These are phyloP conservation scores for Diaporthe destruens DNA, from an alignment of 2,329 filamentous ascomycete species.

Conservation along the genomic window DNA sequence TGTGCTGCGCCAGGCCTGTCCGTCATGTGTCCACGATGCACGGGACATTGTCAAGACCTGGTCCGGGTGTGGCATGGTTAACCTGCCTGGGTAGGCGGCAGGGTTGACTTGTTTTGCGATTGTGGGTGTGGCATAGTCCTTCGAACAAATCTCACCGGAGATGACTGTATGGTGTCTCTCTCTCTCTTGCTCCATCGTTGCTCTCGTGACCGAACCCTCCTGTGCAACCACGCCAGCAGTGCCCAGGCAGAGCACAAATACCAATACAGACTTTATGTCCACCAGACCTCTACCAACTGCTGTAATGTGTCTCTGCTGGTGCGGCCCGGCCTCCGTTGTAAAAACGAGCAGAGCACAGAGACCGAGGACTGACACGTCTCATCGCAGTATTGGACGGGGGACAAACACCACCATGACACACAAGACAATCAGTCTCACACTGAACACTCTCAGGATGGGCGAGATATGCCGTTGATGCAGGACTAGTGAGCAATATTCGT, in stretches of 20 bases:
- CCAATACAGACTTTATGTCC: neutral
- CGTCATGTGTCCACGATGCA: too few relatives aligned
- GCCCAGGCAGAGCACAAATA: neutral
- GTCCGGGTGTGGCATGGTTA: neutral
- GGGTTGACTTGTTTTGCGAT: too few relatives aligned
- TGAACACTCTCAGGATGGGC: neutral
- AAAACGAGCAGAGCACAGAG: neutral
- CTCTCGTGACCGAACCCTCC: neutral
- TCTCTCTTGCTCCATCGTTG: neutral
- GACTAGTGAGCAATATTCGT: slow-evolving; percentile 22
- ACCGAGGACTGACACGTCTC: neutral
- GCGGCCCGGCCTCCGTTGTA: neutral
- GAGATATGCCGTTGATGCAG: neutral
- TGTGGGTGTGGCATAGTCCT: neutral
- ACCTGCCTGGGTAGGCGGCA: neutral
- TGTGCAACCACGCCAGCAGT: neutral
- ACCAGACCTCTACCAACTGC: neutral
- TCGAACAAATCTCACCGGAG: too few relatives aligned
- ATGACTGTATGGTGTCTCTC: too few relatives aligned
- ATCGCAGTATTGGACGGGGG: neutral
- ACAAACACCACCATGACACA: neutral
- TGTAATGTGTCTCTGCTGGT: neutral
- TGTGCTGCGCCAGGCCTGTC: too few relatives aligned
- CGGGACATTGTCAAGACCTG: too few relatives aligned
- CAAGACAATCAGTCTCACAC: neutral